A percentile compares a stretch with the other conserved stretches of the same genome.
Conservation (phyloP, 1,139 yeast genomes). For the Komagataea norvegica region DNA sequence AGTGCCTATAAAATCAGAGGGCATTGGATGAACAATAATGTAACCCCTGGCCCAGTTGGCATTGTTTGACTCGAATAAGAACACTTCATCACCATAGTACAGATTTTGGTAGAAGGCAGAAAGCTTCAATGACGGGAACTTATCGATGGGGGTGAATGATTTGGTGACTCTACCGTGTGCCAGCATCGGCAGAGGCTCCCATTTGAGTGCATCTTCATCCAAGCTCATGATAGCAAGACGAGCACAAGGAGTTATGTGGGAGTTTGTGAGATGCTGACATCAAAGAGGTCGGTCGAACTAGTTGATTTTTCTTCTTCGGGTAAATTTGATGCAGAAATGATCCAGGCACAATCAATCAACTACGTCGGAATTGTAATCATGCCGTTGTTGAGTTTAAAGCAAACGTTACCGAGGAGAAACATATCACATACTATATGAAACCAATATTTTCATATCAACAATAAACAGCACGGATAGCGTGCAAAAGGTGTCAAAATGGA, state of each 20-base stretch:
- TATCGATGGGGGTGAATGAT: constrained; percentile 58
- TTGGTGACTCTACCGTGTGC: constrained; percentile 49
- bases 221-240: too few relatives aligned
- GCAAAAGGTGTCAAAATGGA: too few relatives aligned
- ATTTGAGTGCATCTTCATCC: constrained; percentile 22
- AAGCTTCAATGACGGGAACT: constrained; percentile 29
- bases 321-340: not conserved
- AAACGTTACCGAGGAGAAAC: too few relatives aligned
- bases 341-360: too few relatives aligned
- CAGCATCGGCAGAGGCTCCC: constrained; percentile 42
- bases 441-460: too few relatives aligned
- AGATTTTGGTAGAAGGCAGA: constrained; percentile 44
- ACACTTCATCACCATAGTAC: constrained; percentile 79
- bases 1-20: constrained; percentile 61
- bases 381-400: too few relatives aligned
- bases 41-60: constrained; percentile 81
- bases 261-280: not conserved
- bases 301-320: too few relatives aligned
- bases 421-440: too few relatives aligned
- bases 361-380: too few relatives aligned
- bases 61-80: constrained; percentile 62
- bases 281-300: too few relatives aligned
- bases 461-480: too few relatives aligned
- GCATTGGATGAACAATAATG: constrained; percentile 55
- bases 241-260: too few relatives aligned